Evolutionary conservation across 2,329 filamentous ascomycete genomes (phyloP).

Genomic region (Rutstroemia sp.): DNA sequence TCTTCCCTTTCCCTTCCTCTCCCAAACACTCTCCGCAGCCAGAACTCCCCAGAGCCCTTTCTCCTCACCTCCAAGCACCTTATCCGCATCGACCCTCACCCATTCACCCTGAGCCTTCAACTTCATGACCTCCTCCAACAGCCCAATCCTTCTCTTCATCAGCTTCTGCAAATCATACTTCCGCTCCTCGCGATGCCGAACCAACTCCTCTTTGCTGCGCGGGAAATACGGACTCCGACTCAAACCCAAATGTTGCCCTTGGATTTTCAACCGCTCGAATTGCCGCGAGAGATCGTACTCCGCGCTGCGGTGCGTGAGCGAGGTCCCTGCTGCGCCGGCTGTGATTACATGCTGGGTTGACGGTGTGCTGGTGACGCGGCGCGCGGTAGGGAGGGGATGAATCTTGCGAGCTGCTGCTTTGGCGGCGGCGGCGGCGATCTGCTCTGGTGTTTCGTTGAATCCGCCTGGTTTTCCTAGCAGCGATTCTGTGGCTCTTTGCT

Average conservation of each 20-base stretch:
- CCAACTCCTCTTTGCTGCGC: neutral
- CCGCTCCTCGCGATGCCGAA: slow-evolving; percentile 1
- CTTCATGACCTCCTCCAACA: neutral
- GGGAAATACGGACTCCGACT: neutral
- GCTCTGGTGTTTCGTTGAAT: neutral
- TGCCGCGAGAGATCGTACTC: neutral
- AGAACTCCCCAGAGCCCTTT: neutral
- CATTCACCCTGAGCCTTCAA: neutral
- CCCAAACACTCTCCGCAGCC: neutral
- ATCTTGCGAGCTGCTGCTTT: too few relatives aligned
- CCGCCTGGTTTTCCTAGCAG: neutral
- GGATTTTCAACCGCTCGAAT: neutral
- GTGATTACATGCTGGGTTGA: neutral
- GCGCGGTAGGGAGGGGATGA: neutral
- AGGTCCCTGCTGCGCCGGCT: neutral
- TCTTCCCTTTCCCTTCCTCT: neutral
- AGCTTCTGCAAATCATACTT: neutral
- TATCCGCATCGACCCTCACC: neutral
- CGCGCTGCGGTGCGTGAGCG: neutral
- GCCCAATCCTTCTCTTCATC: neutral
- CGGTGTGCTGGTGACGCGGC: neutral
- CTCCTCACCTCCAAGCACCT: neutral
- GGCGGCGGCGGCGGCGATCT: neutral
- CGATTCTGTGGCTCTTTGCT: too few relatives aligned
- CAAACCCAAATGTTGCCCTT: neutral